Base-by-base conservation (phyloP, 805 yeast genomes). In the Geotrichum ghanense region DNA sequence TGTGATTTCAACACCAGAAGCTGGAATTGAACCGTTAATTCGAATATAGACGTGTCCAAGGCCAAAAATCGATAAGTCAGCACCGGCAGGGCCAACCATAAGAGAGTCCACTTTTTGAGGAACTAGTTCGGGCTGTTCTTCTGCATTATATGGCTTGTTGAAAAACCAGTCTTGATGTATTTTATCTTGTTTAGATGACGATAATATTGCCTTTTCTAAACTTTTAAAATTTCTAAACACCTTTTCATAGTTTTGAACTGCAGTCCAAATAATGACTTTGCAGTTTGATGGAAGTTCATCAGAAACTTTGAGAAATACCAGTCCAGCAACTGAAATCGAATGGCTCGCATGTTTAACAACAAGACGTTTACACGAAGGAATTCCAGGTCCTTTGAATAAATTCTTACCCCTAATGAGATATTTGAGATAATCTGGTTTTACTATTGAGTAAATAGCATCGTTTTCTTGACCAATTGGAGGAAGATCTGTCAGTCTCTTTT, bases 391-490 rank as follows among this genome's bases (percentile, higher is more conserved):
- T 37, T 45, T 49, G 45, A 40, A 55, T 50, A 53, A 48, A 24
- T 20, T 51, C 23, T 48, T 56, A 40, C 57, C 62, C 34, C 46
- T 54, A 17, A 51, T 53, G 2, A 53, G 44, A 14, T 51, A 49
- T 42, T 63, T 56, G 12, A 61, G 35, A 6, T 43, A 26, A 7
- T 48, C 45, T 1, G 57, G 50, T 19, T 50, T 43, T 4, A 61
- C 21, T 7, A 53, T 25, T 2, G 46, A 41, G 27, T 49, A 56
- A 6, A 48, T 48, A 16, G 57, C 50, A 12, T 50, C 50, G 19
- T 53, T 51, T 43, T 60, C 45, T 47, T 68, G 71, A 1, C 63
- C 65, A 16, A 55, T 41, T 2, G 72, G 53, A 1, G 65, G 66
- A 31, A 53, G 50, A 43, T 61, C 64, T 1, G 53, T 50, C 6